A percentile compares a stretch with the other conserved stretches of the same genome.
Conservation (phyloP, 768 basidiomycete species). For the Asterophora parasitica region DNA sequence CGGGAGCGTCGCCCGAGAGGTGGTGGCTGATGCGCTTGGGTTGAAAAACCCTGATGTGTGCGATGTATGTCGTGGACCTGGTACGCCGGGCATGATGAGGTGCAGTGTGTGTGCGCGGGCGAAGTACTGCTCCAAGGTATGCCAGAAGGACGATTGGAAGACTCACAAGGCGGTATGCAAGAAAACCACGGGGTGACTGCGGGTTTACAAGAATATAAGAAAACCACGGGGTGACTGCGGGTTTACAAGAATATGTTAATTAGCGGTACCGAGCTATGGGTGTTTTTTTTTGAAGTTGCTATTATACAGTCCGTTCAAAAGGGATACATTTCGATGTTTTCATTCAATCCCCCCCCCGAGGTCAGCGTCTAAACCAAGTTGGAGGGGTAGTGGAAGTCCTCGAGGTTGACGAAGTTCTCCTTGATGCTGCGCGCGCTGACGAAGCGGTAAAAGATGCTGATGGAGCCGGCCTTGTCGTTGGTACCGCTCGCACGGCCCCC, state of each 20-base stretch:
- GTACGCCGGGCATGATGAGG: slow-evolving; percentile 20
- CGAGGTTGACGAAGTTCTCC: slow-evolving; percentile 87
- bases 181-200: background rate
- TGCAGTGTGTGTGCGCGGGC: slow-evolving; percentile 26
- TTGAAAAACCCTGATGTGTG: slow-evolving; percentile 14
- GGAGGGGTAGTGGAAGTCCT: slow-evolving; percentile 81
- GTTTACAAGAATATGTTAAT: background rate
- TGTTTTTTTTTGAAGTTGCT: background rate
- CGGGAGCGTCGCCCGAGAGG: background rate
- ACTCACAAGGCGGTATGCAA: slow-evolving; percentile 15
- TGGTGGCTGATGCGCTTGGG: too few species aligned
- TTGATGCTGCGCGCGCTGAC: slow-evolving; percentile 91
- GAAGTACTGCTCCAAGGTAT: slow-evolving; percentile 30
- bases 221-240: too few species aligned
- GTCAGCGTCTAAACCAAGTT: slow-evolving; percentile 48
- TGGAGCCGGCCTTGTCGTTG: slow-evolving; percentile 94
- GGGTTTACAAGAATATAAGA: background rate
- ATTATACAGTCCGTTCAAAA: background rate
- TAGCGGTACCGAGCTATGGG: too few species aligned
- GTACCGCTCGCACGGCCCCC: slow-evolving; percentile 91
- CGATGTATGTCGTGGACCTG: slow-evolving; percentile 22
- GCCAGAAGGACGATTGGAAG: slow-evolving; percentile 34
- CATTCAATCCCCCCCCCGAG: too few species aligned
- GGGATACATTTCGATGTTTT: background rate
- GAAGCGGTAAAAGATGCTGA: slow-evolving; percentile 68